phyloP scores from a whole-genome alignment of 2,329 filamentous ascomycete genomes.

The Sarocladium brachiariae region DNA sequence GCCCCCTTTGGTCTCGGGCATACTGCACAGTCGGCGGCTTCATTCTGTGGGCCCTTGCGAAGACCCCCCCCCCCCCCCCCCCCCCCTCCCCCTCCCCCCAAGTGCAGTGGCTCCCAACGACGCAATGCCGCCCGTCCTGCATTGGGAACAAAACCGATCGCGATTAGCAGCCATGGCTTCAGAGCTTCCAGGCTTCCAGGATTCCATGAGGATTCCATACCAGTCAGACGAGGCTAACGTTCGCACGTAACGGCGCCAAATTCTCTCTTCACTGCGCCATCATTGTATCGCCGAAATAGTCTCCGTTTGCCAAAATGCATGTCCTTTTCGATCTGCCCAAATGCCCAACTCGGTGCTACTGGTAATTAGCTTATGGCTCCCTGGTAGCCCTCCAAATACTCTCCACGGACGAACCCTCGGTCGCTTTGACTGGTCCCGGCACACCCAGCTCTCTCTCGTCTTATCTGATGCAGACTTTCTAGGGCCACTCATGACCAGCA shows the following conservation, averaged over 20 bases:
- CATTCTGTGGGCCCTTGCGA: constrained; percentile 1
- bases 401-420: constrained; percentile 4
- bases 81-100: too few relatives aligned
- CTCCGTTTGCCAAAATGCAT: not conserved
- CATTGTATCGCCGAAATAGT: not conserved
- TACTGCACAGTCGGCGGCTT: constrained; percentile 1
- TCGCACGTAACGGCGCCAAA: not conserved
- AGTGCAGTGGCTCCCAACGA: not conserved
- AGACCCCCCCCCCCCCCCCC: too few relatives aligned
- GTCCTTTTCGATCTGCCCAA: too few relatives aligned
- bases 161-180: not conserved
- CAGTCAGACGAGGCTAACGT: not conserved
- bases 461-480: too few relatives aligned
- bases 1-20: constrained; percentile 9
- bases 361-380: too few relatives aligned
- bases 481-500: not conserved
- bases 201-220: constrained; percentile 4
- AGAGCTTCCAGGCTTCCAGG: not conserved
- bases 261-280: not conserved
- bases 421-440: too few relatives aligned
- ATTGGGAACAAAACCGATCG: not conserved
- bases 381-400: not conserved
- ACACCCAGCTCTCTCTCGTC: not conserved
- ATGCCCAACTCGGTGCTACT: not conserved
- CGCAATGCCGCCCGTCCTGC: not conserved